phyloP scores from a whole-genome alignment of 2,329 filamentous ascomycete species.

The Pseudogymnoascus sp. region DNA sequence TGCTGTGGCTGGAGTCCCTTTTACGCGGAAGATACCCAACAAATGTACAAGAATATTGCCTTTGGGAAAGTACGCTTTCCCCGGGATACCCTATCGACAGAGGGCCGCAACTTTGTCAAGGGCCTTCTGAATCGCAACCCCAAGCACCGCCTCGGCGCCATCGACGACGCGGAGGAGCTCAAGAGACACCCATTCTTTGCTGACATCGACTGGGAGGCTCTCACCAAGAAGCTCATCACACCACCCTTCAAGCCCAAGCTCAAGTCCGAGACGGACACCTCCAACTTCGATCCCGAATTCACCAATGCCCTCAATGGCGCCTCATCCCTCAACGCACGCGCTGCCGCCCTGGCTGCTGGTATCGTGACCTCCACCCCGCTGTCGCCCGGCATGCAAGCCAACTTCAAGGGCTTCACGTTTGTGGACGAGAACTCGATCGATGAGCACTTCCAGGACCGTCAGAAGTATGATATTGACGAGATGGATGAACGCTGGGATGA shows the following conservation, averaged over 20 bases:
- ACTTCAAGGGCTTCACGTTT: conserved; percentile 97
- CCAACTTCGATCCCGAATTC: conserved; percentile 97
- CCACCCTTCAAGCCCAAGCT: conserved; percentile 97
- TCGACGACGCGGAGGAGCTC: conserved; percentile 83
- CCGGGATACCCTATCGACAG: conserved; percentile 84
- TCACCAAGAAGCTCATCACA: conserved; percentile 84
- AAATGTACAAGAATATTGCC: conserved; percentile 99
- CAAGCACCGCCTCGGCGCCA: conserved; percentile 86
- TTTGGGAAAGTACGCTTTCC: conserved; percentile 98
- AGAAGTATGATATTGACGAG: conserved; percentile 47
- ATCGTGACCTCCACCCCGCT: conserved; percentile 86
- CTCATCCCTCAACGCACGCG: conserved; percentile 82
- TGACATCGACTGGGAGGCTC: conserved; percentile 85
- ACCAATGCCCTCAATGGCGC: conserved; percentile 87
- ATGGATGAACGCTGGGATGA: conserved; percentile 48
- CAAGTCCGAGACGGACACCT: conserved; percentile 91
- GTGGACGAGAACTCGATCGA: conserved; percentile 97
- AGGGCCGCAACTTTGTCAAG: conserved; percentile 97
- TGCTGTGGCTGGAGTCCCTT: conserved; percentile 99
- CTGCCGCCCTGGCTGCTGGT: conserved; percentile 75
- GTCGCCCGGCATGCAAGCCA: conserved; percentile 91
- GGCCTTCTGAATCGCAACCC: conserved; percentile 94
- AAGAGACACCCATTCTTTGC: conserved; percentile 92
- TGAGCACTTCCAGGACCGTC: conserved; percentile 61
- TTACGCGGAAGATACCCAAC: conserved; percentile 97